Evolutionary conservation across 2,329 filamentous ascomycete genomes (phyloP).

Genomic region (Fusarium kyushuense): DNA sequence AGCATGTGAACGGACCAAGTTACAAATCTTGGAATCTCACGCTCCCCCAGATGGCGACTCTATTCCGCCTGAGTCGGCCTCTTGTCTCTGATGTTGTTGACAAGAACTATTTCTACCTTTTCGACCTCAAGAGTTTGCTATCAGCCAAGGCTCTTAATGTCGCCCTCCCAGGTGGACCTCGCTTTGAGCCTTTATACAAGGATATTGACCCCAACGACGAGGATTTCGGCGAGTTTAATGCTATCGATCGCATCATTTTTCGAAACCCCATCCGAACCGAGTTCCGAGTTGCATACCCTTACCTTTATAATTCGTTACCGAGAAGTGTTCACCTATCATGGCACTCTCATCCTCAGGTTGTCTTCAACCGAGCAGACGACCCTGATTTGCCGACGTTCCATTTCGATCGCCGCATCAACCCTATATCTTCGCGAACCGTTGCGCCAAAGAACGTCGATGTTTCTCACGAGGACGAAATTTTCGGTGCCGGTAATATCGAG

Average conservation of each 20-base stretch:
- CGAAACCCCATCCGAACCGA: conserved; percentile 94
- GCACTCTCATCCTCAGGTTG: conserved; percentile 93
- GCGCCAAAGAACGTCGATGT: conserved; percentile 93
- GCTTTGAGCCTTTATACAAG: conserved; percentile 97
- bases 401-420: conserved; percentile 97
- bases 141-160: conserved; percentile 98
- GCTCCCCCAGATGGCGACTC: conserved; percentile 93
- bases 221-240: conserved; percentile 99
- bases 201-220: conserved; percentile 99
- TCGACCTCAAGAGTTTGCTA: conserved; percentile 93
- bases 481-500: conserved; percentile 81
- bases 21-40: conserved; percentile 97
- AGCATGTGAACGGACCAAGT: conserved; percentile 95
- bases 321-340: conserved; percentile 92
- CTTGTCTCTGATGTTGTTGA: conserved; percentile 92
- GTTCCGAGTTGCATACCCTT: conserved; percentile 94
- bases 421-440: conserved; percentile 93
- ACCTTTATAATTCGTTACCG: conserved; percentile 94
- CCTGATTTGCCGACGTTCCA: conserved; percentile 94
- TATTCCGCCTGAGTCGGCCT: conserved; percentile 92
- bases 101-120: conserved; percentile 98
- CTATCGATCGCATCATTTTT: conserved; percentile 99
- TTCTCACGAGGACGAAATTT: conserved; percentile 93
- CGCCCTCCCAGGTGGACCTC: conserved; percentile 94
- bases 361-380: conserved; percentile 90